Percentiles rank a stretch among this genome's conserved stretches.
phyloP scores from a whole-genome alignment of 2,329 filamentous ascomycete genomes.

The Aspergillus chevalieri region DNA sequence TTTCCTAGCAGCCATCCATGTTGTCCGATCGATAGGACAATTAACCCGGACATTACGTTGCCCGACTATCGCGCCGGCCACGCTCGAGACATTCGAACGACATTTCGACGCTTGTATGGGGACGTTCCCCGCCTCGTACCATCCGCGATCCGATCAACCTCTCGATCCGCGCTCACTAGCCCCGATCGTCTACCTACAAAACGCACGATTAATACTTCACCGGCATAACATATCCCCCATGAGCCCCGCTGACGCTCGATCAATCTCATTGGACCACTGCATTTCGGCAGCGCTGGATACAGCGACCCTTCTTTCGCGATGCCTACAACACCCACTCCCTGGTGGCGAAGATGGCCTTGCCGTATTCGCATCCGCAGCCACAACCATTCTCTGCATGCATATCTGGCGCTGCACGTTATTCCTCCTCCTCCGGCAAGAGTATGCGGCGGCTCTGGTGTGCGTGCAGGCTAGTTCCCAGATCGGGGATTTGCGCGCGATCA shows the following conservation, averaged over 20 bases:
- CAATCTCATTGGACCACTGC: conserved; percentile 71
- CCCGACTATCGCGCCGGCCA: conserved; percentile 59
- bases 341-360: conserved; percentile 44
- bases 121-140: conserved; percentile 69
- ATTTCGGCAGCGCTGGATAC: conserved; percentile 71
- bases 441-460: conserved; percentile 65
- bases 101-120: conserved; percentile 71
- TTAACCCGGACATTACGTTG: conserved; percentile 65
- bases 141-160: conserved; percentile 58
- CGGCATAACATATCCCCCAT: conserved; percentile 77
- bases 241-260: conserved; percentile 60
- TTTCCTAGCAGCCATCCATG: conserved; percentile 71
- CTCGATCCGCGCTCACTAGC: conserved; percentile 69
- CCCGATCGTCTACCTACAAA: conserved; percentile 72
- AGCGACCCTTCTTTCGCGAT: conserved; percentile 65
- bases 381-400: conserved; percentile 71
- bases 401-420: conserved; percentile 82
- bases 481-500: conserved; percentile 64
- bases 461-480: conserved; percentile 66
- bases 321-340: conserved; percentile 41
- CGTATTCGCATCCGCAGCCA: conserved; percentile 61
- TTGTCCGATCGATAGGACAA: conserved; percentile 70
- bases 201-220: conserved; percentile 77
- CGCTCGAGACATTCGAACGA: conserved; percentile 70
- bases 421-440: conserved; percentile 67